Conservation (phyloP, 2,329 filamentous ascomycete species). For the Alternaria conjuncta region DNA sequence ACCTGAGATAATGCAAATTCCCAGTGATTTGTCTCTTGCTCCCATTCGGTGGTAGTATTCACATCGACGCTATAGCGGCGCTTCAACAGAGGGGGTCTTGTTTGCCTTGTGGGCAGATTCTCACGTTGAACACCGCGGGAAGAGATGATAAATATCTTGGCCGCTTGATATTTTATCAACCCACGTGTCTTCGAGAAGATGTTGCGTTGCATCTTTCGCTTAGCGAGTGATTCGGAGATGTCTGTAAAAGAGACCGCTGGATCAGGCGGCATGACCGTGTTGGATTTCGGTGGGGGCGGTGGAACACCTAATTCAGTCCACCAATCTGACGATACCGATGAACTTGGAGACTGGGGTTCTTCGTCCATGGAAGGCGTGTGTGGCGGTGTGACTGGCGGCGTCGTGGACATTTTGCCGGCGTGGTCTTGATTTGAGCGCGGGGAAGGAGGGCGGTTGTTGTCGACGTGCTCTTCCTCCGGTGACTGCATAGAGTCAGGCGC, state of each 20-base stretch:
- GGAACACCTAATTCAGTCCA: neutral
- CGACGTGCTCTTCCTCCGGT: neutral
- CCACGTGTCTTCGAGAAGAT: conserved; percentile 16
- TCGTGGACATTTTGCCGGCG: neutral
- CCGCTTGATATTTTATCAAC: conserved; percentile 1
- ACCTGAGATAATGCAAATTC: neutral
- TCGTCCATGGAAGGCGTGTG: neutral
- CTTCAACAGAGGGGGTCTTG: conserved; percentile 12
- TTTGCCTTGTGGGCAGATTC: conserved; percentile 17
- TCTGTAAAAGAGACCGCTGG: neutral
- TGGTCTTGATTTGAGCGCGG: neutral
- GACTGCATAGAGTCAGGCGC: neutral
- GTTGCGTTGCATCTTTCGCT: conserved; percentile 1
- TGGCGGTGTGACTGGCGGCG: neutral
- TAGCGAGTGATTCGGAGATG: neutral
- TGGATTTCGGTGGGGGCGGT: neutral
- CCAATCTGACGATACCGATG: neutral
- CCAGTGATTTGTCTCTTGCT: neutral
- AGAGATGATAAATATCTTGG: conserved; percentile 10
- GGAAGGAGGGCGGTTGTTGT: neutral
- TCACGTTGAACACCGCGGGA: conserved; percentile 24
- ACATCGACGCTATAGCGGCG: conserved; percentile 37
- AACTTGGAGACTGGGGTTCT: neutral
- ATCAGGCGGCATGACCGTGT: neutral
- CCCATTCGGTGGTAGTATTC: conserved; percentile 2